Evolutionary conservation across 306 rosid species (phyloP).

Genomic region (Fragaria iinumae): DNA sequence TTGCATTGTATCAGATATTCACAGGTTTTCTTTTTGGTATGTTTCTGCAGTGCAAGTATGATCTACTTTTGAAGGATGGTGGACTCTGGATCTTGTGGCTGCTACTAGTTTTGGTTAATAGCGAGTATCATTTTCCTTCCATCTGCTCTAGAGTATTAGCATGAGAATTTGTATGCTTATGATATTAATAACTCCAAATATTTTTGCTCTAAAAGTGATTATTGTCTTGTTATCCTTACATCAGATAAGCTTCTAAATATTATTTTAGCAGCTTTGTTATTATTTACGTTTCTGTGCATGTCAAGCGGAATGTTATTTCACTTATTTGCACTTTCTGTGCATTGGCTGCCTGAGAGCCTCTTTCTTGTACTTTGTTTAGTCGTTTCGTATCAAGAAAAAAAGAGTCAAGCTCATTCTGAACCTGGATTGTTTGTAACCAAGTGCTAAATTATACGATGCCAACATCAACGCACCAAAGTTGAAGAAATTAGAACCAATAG

Average conservation of each 20-base stretch:
- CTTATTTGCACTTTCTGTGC: no score
- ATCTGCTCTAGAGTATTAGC: neutral
- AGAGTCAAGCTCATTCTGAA: no score
- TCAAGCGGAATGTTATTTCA: neutral
- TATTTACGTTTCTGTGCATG: neutral
- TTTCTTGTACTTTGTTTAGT: no score
- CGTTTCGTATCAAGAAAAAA: no score
- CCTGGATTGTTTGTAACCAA: no score
- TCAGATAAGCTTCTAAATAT: neutral
- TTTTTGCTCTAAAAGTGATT: neutral
- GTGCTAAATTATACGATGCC: no score
- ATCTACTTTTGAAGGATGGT: neutral
- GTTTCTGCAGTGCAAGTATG: slow-evolving; percentile 31
- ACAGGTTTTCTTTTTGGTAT: neutral
- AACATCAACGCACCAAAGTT: no score
- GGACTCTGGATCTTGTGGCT: slow-evolving; percentile 14
- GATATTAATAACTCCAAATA: neutral
- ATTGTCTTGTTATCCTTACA: neutral
- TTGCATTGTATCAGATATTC: neutral
- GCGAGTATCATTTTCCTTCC: neutral
- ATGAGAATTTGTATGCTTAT: slow-evolving; percentile 1
- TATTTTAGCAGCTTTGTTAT: neutral
- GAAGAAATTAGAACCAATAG: no score
- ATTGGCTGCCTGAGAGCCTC: no score
- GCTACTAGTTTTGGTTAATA: neutral